phyloP scores from a whole-genome alignment of 345 rosid species.

The Odontarrhena argentea region DNA sequence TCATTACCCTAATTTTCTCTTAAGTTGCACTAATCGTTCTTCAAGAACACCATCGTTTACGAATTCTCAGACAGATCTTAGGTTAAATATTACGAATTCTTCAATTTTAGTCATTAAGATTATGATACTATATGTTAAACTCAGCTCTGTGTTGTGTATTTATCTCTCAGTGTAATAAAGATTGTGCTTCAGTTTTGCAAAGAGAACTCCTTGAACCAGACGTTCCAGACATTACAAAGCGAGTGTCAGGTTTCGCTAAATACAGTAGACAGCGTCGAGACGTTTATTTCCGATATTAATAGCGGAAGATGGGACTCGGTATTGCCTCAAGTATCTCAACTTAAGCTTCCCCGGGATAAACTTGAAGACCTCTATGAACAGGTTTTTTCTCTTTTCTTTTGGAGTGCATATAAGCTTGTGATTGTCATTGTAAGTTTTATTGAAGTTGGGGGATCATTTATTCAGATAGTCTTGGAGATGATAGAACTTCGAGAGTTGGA shows the following conservation, averaged over 20 bases:
- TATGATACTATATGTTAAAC: background rate
- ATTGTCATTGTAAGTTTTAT: background rate
- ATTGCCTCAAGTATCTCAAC: slow-evolving; percentile 93
- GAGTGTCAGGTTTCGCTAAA: slow-evolving; percentile 96
- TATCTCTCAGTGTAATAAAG: slow-evolving; percentile 75
- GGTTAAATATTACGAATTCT: slow-evolving; percentile 1
- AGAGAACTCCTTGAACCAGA: slow-evolving; percentile 90
- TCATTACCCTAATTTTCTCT: background rate
- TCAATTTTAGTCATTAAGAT: background rate
- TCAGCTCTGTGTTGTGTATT: background rate
- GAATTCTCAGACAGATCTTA: slow-evolving; percentile 30
- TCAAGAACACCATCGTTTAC: slow-evolving; percentile 15
- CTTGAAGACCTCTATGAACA: slow-evolving; percentile 93
- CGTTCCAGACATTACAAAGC: slow-evolving; percentile 88
- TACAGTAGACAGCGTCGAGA: slow-evolving; percentile 91
- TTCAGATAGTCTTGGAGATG: slow-evolving; percentile 95
- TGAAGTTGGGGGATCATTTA: slow-evolving; percentile 9
- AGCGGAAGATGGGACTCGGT: slow-evolving; percentile 93
- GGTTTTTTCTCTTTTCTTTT: slow-evolving; percentile 45
- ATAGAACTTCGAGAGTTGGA: slow-evolving; percentile 94
- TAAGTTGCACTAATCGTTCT: background rate
- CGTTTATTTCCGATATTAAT: slow-evolving; percentile 86
- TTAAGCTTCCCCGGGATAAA: slow-evolving; percentile 87
- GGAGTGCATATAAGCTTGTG: slow-evolving; percentile 4
- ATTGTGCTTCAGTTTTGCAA: slow-evolving; percentile 98